A percentile compares a stretch with the other conserved stretches of the same genome.
phyloP scores from a whole-genome alignment of 129 eudicot species.

The Centella asiatica region DNA sequence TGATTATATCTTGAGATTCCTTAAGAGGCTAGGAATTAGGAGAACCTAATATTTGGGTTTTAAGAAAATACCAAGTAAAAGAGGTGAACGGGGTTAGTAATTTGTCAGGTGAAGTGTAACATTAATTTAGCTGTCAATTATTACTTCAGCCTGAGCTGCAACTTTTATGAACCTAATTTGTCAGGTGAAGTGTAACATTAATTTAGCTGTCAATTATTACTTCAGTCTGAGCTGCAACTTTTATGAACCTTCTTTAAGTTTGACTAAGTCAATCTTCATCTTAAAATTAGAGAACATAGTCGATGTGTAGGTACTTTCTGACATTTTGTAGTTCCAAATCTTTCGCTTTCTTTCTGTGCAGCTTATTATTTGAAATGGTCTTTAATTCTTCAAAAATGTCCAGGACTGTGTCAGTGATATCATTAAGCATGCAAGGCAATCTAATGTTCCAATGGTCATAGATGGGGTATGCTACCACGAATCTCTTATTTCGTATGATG shows the following conservation, averaged over 20 bases:
- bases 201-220: not conserved
- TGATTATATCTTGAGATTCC: too few species aligned
- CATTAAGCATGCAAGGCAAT: constrained; percentile 74
- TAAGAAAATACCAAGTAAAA: too few species aligned
- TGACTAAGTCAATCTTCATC: too few species aligned
- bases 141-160: not conserved
- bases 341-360: not conserved
- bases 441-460: constrained; percentile 87
- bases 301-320: not conserved
- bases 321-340: not conserved
- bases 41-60: too few species aligned
- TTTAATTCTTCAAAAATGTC: constrained; percentile 12
- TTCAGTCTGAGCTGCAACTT: not conserved
- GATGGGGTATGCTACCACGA: constrained; percentile 67
- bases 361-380: not conserved
- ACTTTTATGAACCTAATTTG: not conserved
- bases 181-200: not conserved
- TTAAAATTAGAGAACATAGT: not conserved
- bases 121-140: not conserved
- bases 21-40: too few species aligned
- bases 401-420: constrained; percentile 88
- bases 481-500: not conserved
- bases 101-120: not conserved
- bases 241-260: not conserved
- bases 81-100: too few species aligned